Evolutionary conservation across 164 flowering plant genomes (phyloP), one percentile per base, ranked within the genome.

Genomic region (Piper betle): DNA sequence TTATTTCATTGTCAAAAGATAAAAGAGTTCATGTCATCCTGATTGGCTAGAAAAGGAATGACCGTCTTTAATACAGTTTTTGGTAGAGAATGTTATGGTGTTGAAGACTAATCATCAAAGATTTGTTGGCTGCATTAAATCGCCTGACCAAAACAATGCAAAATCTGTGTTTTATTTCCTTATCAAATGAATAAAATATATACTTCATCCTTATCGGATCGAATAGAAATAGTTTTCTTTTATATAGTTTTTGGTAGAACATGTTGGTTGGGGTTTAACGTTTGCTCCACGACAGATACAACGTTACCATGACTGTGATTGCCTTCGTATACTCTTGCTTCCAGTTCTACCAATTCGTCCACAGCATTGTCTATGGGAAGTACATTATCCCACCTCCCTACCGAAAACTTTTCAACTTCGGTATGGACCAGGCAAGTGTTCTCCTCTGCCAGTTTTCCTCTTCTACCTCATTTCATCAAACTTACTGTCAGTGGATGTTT

Each of bases 361-460:
- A 74, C 72, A 62, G 73, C 68, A 68, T 85, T 52, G 59, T 66
- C 42, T 78, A 81, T 0, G 79, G 73, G 61, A 85, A 78, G 50
- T 82, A 83, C 66, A 42, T 83, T 39, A 75, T 87, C 67, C 73
- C 66, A 15, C 76, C 71, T 70, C 79, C 66, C 12, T 66, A 81
- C 15, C 83, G 86, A 6, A 62, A 42, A 60, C 80, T 68, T 53
- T 82, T 94, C 33, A 84, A 79, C 67, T 91, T 94, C 72, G 57
- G 79, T 60, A 77, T 87, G 82, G 99, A 94, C 72, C 99, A 94
- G 96, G 99, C 70, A 71, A 80, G 78, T 74, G 18, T 25, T 37
- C 3, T 58, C 41, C 15, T 6, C 13, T 46, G 10, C 50, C 11
- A 11, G 6, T 53, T 16, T 53, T 53, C 16, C 55, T 25, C 33